Base-by-base conservation (phyloP, 2,329 filamentous ascomycete genomes). In the Xenoacremonium recifei region DNA sequence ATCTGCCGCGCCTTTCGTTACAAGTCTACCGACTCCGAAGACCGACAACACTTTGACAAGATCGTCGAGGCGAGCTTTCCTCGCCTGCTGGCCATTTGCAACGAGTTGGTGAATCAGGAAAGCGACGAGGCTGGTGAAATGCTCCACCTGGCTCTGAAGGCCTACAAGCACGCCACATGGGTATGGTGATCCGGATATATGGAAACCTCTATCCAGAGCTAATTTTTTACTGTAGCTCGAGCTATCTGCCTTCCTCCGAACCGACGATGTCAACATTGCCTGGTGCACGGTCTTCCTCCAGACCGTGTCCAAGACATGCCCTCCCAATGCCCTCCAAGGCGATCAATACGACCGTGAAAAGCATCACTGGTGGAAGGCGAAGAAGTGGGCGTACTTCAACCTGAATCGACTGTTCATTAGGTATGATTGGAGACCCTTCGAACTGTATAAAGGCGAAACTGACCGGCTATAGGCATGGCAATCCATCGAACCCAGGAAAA, bases 381-480 rank as follows among this genome's bases (percentile, higher is more conserved):
- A 97, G 83, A 99, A 99, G 70, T 97, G 93, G 93, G 87, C 92
- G 12, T 99, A 96, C 68, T 95, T 93, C 60, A 97, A 97, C 67
- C 71, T 99, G 56, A 99, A 99, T 71, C 82, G 93, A 49, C 80
- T 99, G 15, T 99, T 93, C 62, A 91, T 97, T 55, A 81, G 89
- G 87, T 92, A 71, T 48, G 76, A 49, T 13, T 32, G 20, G 20
- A 15, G 17, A 21, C 16, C 5, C 19, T 37, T 6, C 19, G 21
- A 32, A 15, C 12, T 17, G 10, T 16, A 27, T 20, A 19, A 10
- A 16, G n/a, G 23, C 15, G 11, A 19, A 17, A 10, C 6, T 19
- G 18, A 23, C n/a, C n/a, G 23, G 36, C 42, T 45, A 27, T 54
- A 93, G 91, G 67, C 96, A 99, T 60, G 93, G 93, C 46, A 97